Base-by-base conservation (phyloP, 1,284 basidiomycete species). In the Rhizopogon hawkerae region DNA sequence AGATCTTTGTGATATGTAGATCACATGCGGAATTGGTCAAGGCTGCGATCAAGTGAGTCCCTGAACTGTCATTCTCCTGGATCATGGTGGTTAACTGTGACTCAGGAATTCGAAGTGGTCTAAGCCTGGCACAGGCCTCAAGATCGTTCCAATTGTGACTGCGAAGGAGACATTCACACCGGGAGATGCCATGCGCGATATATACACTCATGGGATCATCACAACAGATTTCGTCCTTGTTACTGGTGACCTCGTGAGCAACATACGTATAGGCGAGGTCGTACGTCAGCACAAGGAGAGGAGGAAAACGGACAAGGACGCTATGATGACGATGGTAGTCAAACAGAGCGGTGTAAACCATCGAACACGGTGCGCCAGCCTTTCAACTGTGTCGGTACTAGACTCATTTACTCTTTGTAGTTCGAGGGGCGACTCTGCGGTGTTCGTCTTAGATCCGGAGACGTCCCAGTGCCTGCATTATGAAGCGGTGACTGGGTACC, bases 291-390 rank as follows among this genome's bases (percentile, higher is more conserved):
- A 97, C 74, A 92, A 89, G 74, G 88, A 89, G 66, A 76, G 94
- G 31, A 76, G 92, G 52, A 86, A 85, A 66, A 77, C 73, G 50
- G 92, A 95, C 69, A 92, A 92, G 71, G 89, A 96, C 62, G 83
- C 87, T 49, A 94, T 96, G 63, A 96, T 97, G 94, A 97, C 93
- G 31, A 88, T 93, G 73, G 89, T 92, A 10, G 87, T 93, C 52
- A 89, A 89, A 68, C 82, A 87, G 67, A 80, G 81, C 58, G 85
- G 87, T 13, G 72, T 73, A 10, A 68, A 65, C 51, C 87, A 89
- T 68, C 72, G 86, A 44, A 87, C 86, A 46, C 80, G 85, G 88
- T 87, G 58, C 45, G 77, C 71, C 35, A 38, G 31, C 24, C 23
- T 34, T 31, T 45, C 18, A 47, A 55, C 50, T 52, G n/a, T 14